A percentile compares a stretch with the other conserved stretches of the same genome.
phyloP scores from a whole-genome alignment of 139 green algal species.

The Gonium pectorale region DNA sequence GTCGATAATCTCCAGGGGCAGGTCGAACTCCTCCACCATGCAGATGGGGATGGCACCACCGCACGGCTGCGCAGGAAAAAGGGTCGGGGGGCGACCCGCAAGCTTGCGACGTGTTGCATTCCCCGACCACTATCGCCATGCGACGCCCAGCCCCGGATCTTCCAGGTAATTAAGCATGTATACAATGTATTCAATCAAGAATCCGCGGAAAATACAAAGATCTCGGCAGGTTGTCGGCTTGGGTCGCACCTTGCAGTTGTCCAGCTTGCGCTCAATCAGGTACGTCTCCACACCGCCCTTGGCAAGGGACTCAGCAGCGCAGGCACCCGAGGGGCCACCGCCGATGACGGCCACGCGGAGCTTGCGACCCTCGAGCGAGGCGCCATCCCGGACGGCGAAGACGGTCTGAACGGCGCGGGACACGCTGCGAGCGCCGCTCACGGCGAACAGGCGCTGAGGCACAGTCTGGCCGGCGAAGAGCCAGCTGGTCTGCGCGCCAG shows the following conservation, averaged over 20 bases:
- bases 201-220: background rate
- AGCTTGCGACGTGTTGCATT: constrained; percentile 11
- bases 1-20: constrained; percentile 96
- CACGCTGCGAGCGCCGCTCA: constrained; percentile 22
- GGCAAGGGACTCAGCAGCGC: constrained; percentile 95
- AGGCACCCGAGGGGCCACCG: constrained; percentile 94
- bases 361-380: constrained; percentile 76
- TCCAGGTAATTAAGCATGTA: background rate
- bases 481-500: constrained; percentile 6
- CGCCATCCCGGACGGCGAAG: constrained; percentile 78
- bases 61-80: constrained; percentile 81
- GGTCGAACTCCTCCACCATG: constrained; percentile 99
- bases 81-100: too few relatives aligned
- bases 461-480: constrained; percentile 13
- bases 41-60: constrained; percentile 97
- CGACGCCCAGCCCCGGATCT: too few relatives aligned
- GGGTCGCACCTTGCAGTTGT: constrained; percentile 96
- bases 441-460: constrained; percentile 28
- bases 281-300: constrained; percentile 94
- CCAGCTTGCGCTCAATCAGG: constrained; percentile 98
- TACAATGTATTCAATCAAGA: background rate
- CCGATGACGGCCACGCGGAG: constrained; percentile 96
- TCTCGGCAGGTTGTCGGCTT: background rate
- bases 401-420: constrained; percentile 42
- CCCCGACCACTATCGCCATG: constrained; percentile 6